A percentile compares a stretch with the other conserved stretches of the same genome.
Conservation (phyloP, 805 yeast species). For the Zygoascus tannicola region DNA sequence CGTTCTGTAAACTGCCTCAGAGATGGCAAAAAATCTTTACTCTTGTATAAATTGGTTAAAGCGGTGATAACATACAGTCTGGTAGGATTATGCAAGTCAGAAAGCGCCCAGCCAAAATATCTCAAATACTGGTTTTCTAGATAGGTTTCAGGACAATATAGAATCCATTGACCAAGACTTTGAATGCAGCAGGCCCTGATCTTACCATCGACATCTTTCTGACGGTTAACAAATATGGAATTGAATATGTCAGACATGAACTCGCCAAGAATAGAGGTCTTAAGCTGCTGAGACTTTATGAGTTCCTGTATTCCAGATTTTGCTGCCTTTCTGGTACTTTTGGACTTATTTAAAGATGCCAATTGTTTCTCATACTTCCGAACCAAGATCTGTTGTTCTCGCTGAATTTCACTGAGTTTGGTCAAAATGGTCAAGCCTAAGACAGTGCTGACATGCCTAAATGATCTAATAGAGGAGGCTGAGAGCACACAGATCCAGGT, state of each 20-base stretch:
- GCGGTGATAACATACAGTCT: conserved; percentile 55
- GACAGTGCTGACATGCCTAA: conserved; percentile 59
- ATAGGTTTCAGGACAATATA: conserved; percentile 58
- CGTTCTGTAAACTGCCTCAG: conserved; percentile 72
- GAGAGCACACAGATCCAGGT: conserved; percentile 73
- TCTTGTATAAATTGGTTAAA: conserved; percentile 41
- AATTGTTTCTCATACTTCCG: conserved; percentile 9
- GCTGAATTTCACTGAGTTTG: conserved; percentile 40
- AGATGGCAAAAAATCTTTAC: conserved; percentile 43
- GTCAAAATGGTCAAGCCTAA: conserved; percentile 53
- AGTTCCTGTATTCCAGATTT: not conserved
- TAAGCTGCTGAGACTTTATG: not conserved
- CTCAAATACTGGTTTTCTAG: conserved; percentile 61
- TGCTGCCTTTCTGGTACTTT: not conserved
- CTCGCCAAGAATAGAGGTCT: not conserved
- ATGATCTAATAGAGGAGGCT: conserved; percentile 57
- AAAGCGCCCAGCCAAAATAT: conserved; percentile 75
- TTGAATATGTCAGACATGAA: conserved; percentile 35
- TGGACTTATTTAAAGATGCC: not conserved
- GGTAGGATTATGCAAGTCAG: conserved; percentile 57
- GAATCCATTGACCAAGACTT: conserved; percentile 62
- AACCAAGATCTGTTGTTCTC: not conserved
- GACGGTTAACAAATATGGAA: conserved; percentile 63
- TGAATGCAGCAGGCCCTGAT: conserved; percentile 64
- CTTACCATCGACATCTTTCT: conserved; percentile 65